phyloP scores from a whole-genome alignment of 2,329 filamentous ascomycete genomes.

The Rachicladosporium sp. region DNA sequence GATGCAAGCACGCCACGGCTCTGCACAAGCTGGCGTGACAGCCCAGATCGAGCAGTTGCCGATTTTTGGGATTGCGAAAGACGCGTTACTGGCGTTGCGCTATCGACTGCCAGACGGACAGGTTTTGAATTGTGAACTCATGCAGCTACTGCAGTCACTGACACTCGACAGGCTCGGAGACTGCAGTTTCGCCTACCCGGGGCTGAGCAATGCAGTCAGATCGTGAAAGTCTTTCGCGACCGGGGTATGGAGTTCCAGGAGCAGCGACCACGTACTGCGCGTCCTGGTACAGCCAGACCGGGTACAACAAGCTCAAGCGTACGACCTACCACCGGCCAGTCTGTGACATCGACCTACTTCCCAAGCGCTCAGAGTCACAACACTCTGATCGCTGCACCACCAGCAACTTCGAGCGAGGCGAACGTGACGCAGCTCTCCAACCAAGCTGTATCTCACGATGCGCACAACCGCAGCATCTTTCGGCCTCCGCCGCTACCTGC shows the following conservation, averaged over 20 bases:
- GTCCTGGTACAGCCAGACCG: conserved; percentile 8
- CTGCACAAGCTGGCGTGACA: conserved; percentile 16
- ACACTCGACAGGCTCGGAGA: conserved; percentile 14
- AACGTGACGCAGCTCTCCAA: too few species aligned
- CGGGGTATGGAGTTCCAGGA: conserved; percentile 20
- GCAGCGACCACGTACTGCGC: conserved; percentile 12
- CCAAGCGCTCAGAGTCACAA: too few species aligned
- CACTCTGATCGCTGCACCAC: too few species aligned
- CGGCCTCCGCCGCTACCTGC: too few species aligned
- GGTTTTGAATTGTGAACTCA: too few species aligned
- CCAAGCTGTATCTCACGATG: too few species aligned
- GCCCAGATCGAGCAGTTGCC: conserved; percentile 29
- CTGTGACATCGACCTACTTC: too few species aligned
- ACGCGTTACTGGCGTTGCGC: conserved; percentile 28
- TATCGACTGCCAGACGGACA: conserved; percentile 26
- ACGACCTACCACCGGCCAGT: conserved; percentile 5
- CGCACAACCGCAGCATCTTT: too few species aligned
- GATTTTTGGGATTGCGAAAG: conserved; percentile 31
- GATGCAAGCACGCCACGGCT: conserved; percentile 6
- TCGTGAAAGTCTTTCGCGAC: conserved; percentile 12
- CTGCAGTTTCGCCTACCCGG: conserved; percentile 21
- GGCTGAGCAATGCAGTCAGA: conserved; percentile 11
- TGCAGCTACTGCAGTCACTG: too few species aligned
- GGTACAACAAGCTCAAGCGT: conserved; percentile 4
- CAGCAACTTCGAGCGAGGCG: too few species aligned